Base-by-base conservation (phyloP, 176 grass and related monocot species). In the Cocos nucifera region DNA sequence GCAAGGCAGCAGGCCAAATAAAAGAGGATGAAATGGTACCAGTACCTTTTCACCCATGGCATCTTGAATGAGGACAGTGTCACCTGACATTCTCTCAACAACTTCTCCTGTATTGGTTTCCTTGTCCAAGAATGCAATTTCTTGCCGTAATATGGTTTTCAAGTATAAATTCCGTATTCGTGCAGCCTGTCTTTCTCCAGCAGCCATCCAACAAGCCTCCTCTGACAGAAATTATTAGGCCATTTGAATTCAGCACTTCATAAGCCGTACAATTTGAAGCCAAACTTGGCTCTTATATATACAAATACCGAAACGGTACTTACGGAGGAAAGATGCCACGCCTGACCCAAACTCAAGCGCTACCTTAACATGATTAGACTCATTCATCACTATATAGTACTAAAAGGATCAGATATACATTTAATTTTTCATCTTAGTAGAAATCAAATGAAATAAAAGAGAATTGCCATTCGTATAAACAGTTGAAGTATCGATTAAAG, bases 41-140 rank as follows among this genome's bases (percentile, higher is more conserved):
- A 0, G 35, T 58, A 98, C 94, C 87, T 98, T 98, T 75, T 98
- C 94, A 2, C 94, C 94, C 94, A 98, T 98, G 81, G 94, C 94
- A 28, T n/a, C n/a, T n/a, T n/a, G n/a, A n/a, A n/a, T n/a, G n/a
- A n/a, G n/a, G n/a, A n/a, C n/a, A n/a, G n/a, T 98, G 65, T 98
- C 94, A 0, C 94, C 94, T 4, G 94, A 98, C 94, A 98, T 98
- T 64, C 94, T 74, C 56, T 85, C 94, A 0, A 98, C 76, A 7
- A 98, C 88, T 75, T 59, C 57, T 27, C 57, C 57, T n/a, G 57
- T 59, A 6, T 59, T 59, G 25, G 57, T 59, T 28, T 59, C 57
- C 23, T 26, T 28, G 57, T 59, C 57, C 30, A 59, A 59, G 57
- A 59, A 59, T 59, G 25, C 57, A 59, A 98, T 93, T 86, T 98